A percentile compares a stretch with the other conserved stretches of the same genome.
These are phyloP conservation scores for Cymbopogon flexuosus DNA, from an alignment of 202 grass and related monocot species.

Conservation along the genomic window DNA sequence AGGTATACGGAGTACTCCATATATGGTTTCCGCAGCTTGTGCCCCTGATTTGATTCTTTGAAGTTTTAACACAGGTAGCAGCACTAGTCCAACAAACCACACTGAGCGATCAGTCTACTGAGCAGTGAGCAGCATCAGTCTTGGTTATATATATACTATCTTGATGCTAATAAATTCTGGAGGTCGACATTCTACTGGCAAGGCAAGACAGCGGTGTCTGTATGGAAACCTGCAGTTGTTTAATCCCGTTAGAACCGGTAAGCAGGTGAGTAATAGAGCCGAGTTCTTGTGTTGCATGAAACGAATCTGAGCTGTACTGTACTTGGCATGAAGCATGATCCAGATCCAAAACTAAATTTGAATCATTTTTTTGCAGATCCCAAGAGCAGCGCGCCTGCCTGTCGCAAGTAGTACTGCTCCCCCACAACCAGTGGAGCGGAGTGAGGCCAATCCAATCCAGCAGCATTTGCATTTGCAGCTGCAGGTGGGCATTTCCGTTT, in stretches of 20 bases:
- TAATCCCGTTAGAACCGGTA: conserved; percentile 22
- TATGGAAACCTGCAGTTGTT: conserved; percentile 34
- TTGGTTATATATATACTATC: background rate
- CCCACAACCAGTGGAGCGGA: conserved; percentile 41
- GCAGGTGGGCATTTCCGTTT: conserved; percentile 43
- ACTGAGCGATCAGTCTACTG: background rate
- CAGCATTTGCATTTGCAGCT: conserved; percentile 16
- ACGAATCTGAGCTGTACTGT: conserved; percentile 50
- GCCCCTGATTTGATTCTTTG: conserved; percentile 14
- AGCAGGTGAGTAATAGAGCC: conserved; percentile 10
- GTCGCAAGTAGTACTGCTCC: conserved; percentile 29
- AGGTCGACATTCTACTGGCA: conserved; percentile 38
- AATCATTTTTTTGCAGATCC: conserved; percentile 59
- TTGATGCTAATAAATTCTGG: background rate
- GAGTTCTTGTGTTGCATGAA: conserved; percentile 37
- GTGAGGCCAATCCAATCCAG: conserved; percentile 35
- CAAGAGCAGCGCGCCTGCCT: conserved; percentile 37
- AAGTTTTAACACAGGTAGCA: conserved; percentile 3
- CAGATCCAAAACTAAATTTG: conserved; percentile 63
- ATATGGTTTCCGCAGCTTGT: conserved; percentile 22
- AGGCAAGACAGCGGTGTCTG: background rate
- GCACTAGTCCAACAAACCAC: conserved; percentile 5
- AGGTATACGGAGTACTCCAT: background rate
- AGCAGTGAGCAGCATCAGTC: background rate
- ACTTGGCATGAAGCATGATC: conserved; percentile 39